Evolutionary conservation across 768 basidiomycete genomes (phyloP), one percentile per base, ranked within the genome.

Genomic region (Atractiella rhizophila): DNA sequence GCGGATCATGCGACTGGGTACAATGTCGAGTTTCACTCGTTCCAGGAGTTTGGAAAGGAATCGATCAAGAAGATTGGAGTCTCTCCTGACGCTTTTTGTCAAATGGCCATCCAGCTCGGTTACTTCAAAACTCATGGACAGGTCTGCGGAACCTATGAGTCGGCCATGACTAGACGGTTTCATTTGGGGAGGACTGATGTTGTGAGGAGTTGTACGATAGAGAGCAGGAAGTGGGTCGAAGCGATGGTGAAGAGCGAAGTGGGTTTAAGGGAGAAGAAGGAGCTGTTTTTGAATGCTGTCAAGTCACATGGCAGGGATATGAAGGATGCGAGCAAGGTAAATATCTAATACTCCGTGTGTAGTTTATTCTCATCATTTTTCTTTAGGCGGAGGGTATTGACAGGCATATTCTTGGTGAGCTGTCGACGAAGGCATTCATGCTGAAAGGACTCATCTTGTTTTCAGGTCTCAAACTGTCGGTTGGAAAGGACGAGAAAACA

Each of bases 341-440:
- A n/a, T n/a, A n/a, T n/a, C n/a, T n/a, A n/a, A n/a, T n/a, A n/a
- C n/a, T n/a, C n/a, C n/a, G n/a, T n/a, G n/a, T n/a, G n/a, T n/a
- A n/a, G n/a, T n/a, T n/a, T n/a, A n/a, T n/a, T n/a, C n/a, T n/a
- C n/a, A n/a, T n/a, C n/a, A n/a, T n/a, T n/a, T n/a, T n/a, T n/a
- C n/a, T n/a, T n/a, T n/a, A 88, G 46, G 91, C 77, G 1, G 74
- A 79, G 57, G 91, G 86, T 33, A 82, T 98, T 18, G 88, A 96
- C 59, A 67, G 88, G 26, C 91, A 98, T 59, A 62, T 96, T 45
- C 94, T 86, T 58, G 91, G 48, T 39, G 12, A 15, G 28, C 36
- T n/a, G n/a, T n/a, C n/a, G n/a, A n/a, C n/a, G n/a, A n/a, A n/a
- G n/a, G n/a, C n/a, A n/a, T n/a, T n/a, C n/a, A n/a, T n/a, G n/a